Evolutionary conservation across 805 yeast genomes (phyloP).

Genomic region (Sugiyamaella valdiviana): DNA sequence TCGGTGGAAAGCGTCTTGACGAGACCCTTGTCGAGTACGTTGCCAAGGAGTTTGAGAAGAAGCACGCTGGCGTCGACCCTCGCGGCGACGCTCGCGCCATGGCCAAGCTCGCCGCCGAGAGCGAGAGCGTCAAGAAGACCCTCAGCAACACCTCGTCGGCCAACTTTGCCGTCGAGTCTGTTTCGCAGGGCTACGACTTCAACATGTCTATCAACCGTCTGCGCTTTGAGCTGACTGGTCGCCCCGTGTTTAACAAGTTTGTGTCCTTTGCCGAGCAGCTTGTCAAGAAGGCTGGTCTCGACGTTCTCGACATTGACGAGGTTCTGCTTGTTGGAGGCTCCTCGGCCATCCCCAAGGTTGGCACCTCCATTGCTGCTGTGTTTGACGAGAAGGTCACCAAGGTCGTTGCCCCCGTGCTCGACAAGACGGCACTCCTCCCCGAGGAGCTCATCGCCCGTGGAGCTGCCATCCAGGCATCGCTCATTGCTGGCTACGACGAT

Average conservation of each 20-base stretch:
- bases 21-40: slow-evolving; percentile 71
- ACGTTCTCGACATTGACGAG: slow-evolving; percentile 80
- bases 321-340: slow-evolving; percentile 91
- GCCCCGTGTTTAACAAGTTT: slow-evolving; percentile 71
- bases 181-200: slow-evolving; percentile 91
- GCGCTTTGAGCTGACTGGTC: slow-evolving; percentile 82
- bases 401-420: slow-evolving; percentile 67
- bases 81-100: slow-evolving; percentile 72
- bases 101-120: slow-evolving; percentile 81
- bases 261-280: slow-evolving; percentile 66
- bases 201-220: slow-evolving; percentile 89
- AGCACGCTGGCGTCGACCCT: slow-evolving; percentile 66
- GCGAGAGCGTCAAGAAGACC: slow-evolving; percentile 82
- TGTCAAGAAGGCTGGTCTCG: slow-evolving; percentile 77
- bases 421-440: slow-evolving; percentile 76
- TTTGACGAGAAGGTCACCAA: slow-evolving; percentile 72
- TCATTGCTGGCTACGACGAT: slow-evolving; percentile 70
- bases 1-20: slow-evolving; percentile 89
- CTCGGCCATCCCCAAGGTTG: slow-evolving; percentile 87
- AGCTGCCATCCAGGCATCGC: slow-evolving; percentile 92
- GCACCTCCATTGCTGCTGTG: slow-evolving; percentile 59
- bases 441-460: slow-evolving; percentile 88
- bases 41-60: slow-evolving; percentile 91
- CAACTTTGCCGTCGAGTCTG: slow-evolving; percentile 87
- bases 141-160: slow-evolving; percentile 83